A percentile compares a stretch with the other conserved stretches of the same genome.
Conservation (phyloP, 345 rosid genomes). For the Fremontodendron californicum region DNA sequence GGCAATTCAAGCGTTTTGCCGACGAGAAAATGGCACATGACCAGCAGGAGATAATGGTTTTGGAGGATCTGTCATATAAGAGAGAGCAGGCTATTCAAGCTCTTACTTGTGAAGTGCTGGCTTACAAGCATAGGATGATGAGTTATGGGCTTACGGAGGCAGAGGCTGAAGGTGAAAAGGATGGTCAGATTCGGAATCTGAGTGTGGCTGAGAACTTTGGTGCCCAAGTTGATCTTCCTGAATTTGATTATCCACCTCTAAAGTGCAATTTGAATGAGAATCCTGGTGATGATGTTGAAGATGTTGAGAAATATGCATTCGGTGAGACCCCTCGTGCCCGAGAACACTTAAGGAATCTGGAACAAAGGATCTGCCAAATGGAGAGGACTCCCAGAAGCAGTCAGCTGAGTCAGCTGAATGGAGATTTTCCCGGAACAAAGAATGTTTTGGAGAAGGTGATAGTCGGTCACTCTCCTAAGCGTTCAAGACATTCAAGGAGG, state of each 20-base stretch:
- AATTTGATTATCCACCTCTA: constrained; percentile 67
- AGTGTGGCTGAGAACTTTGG: constrained; percentile 45
- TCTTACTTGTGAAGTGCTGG: constrained; percentile 73
- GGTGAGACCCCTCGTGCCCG: constrained; percentile 54
- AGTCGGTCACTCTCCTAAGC: constrained; percentile 70
- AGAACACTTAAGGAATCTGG: constrained; percentile 65
- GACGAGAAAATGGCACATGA: constrained; percentile 97
- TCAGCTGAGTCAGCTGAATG: constrained; percentile 43
- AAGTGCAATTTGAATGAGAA: constrained; percentile 67
- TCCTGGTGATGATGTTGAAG: constrained; percentile 50
- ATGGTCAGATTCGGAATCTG: constrained; percentile 30
- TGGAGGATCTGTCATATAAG: constrained; percentile 81
- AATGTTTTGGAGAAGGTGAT: constrained; percentile 60
- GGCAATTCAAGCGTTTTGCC: constrained; percentile 80
- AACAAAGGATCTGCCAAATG: constrained; percentile 65
- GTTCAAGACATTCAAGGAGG: constrained; percentile 48
- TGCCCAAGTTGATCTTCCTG: constrained; percentile 42
- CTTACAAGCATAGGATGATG: constrained; percentile 91
- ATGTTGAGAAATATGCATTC: constrained; percentile 66
- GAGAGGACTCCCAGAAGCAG: constrained; percentile 55
- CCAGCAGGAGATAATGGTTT: constrained; percentile 63
- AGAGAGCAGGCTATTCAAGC: constrained; percentile 84
- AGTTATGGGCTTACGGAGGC: constrained; percentile 73
- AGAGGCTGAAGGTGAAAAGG: constrained; percentile 62
- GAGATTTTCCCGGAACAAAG: constrained; percentile 42